These are phyloP conservation scores for Penicillium tannophilum DNA, from an alignment of 495 filamentous ascomycete genomes.

Conservation along the genomic window DNA sequence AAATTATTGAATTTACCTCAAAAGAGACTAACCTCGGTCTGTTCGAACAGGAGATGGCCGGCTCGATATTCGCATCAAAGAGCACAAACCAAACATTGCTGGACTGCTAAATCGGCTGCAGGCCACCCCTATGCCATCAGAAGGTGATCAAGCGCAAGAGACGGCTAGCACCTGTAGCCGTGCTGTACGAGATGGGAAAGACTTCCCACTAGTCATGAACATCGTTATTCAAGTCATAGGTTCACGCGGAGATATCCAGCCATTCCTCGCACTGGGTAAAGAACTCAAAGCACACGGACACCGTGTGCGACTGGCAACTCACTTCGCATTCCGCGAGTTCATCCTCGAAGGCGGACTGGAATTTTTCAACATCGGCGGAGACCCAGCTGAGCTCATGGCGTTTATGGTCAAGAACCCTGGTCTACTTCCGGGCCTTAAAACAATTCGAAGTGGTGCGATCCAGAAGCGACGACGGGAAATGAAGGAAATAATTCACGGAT, in stretches of 20 bases:
- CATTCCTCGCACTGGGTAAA: slow-evolving; percentile 70
- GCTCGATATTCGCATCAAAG: slow-evolving; percentile 29
- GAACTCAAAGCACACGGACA: slow-evolving; percentile 68
- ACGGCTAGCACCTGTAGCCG: slow-evolving; percentile 4
- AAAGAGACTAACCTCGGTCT: background rate
- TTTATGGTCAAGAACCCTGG: slow-evolving; percentile 90
- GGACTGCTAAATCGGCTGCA: slow-evolving; percentile 23
- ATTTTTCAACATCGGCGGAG: slow-evolving; percentile 80
- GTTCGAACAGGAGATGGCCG: slow-evolving; percentile 26
- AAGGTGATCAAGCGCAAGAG: slow-evolving; percentile 13
- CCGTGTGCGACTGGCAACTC: slow-evolving; percentile 77
- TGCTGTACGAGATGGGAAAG: slow-evolving; percentile 53
- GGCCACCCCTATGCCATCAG: slow-evolving; percentile 13
- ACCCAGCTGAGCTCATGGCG: slow-evolving; percentile 79
- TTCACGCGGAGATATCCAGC: slow-evolving; percentile 79
- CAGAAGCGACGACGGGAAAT: slow-evolving; percentile 65
- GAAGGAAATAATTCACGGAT: slow-evolving; percentile 70
- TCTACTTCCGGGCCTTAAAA: slow-evolving; percentile 69
- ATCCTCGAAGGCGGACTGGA: slow-evolving; percentile 72
- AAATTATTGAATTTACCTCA: background rate
- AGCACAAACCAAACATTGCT: slow-evolving; percentile 28
- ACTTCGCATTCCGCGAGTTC: slow-evolving; percentile 69
- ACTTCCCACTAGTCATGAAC: slow-evolving; percentile 62
- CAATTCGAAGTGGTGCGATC: slow-evolving; percentile 69
- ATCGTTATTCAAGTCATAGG: slow-evolving; percentile 83